phyloP scores from a whole-genome alignment of 805 yeast species.

The Schwanniomyces polymorphus region DNA sequence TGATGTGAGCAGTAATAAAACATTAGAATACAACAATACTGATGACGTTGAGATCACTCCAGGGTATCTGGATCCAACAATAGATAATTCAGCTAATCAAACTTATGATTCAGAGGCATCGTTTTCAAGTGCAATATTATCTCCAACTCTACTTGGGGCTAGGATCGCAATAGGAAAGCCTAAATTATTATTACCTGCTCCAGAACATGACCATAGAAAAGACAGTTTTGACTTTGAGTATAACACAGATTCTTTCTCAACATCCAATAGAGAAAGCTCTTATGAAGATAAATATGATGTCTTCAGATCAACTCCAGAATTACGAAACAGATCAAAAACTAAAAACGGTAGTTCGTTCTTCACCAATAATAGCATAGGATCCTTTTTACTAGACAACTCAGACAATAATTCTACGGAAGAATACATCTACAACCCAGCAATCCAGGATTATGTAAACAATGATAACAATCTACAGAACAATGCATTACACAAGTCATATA shows the following conservation, averaged over 20 bases:
- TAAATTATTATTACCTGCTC: conserved; percentile 29
- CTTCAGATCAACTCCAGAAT: background rate
- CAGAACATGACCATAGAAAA: conserved; percentile 7
- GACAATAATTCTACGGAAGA: conserved; percentile 7
- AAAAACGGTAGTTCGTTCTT: conserved; percentile 13
- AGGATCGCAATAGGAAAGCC: conserved; percentile 34
- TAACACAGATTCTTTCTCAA: conserved; percentile 16
- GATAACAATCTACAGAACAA: conserved; percentile 3
- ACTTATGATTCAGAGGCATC: background rate
- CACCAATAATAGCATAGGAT: conserved; percentile 11
- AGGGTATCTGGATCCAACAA: conserved; percentile 4
- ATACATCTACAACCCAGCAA: conserved; percentile 15
- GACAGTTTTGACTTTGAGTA: conserved; percentile 24
- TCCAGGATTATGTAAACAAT: conserved; percentile 12
- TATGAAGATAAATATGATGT: conserved; percentile 1
- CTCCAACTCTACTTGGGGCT: conserved; percentile 45
- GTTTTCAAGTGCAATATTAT: conserved; percentile 15
- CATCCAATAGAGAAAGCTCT: conserved; percentile 1
- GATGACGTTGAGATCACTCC: conserved; percentile 2
- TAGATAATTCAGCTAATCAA: background rate
- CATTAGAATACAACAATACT: conserved; percentile 3
- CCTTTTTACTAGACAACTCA: conserved; percentile 10
- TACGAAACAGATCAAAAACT: conserved; percentile 1
- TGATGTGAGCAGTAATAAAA: conserved; percentile 5
- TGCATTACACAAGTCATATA: conserved; percentile 13